Evolutionary conservation across 768 basidiomycete species (phyloP).

Genomic region (Suillus ampliporus): DNA sequence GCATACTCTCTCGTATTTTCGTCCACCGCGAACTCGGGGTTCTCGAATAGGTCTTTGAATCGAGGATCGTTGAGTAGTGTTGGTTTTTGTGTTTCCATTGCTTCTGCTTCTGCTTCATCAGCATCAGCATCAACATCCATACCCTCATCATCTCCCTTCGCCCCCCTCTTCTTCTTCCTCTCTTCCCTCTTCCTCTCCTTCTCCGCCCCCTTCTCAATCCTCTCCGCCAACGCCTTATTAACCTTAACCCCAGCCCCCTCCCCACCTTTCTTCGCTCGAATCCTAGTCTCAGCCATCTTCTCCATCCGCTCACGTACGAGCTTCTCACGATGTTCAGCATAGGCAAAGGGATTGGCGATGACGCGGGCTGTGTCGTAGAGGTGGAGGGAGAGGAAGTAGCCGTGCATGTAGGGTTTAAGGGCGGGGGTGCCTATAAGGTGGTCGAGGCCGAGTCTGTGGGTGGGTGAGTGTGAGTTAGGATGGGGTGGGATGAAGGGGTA

Average conservation of each 20-base stretch:
- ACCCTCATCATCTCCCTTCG: constrained; percentile 36
- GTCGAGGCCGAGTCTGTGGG: constrained; percentile 83
- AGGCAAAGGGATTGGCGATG: constrained; percentile 95
- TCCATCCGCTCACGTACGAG: constrained; percentile 89
- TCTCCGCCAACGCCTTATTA: constrained; percentile 87
- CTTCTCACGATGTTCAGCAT: constrained; percentile 92
- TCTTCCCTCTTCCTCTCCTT: constrained; percentile 60
- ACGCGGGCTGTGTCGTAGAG: constrained; percentile 95
- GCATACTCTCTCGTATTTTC: constrained; percentile 87
- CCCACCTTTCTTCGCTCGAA: constrained; percentile 77
- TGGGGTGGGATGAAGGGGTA: neutral
- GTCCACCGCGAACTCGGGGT: constrained; percentile 92
- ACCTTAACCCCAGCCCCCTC: constrained; percentile 49
- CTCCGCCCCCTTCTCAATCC: constrained; percentile 71
- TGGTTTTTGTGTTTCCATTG: constrained; percentile 37
- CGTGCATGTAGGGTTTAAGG: constrained; percentile 99
- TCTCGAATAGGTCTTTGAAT: constrained; percentile 89
- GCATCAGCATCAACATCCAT: constrained; percentile 30
- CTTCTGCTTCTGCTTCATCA: constrained; percentile 32
- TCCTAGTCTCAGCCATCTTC: constrained; percentile 91
- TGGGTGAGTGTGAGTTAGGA: constrained; percentile 1
- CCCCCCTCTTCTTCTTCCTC: constrained; percentile 54
- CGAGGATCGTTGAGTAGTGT: constrained; percentile 84
- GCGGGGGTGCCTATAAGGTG: constrained; percentile 94
- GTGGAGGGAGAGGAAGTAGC: constrained; percentile 95